phyloP scores from a whole-genome alignment of 2,329 filamentous ascomycete genomes.

The Microsporum canis region DNA sequence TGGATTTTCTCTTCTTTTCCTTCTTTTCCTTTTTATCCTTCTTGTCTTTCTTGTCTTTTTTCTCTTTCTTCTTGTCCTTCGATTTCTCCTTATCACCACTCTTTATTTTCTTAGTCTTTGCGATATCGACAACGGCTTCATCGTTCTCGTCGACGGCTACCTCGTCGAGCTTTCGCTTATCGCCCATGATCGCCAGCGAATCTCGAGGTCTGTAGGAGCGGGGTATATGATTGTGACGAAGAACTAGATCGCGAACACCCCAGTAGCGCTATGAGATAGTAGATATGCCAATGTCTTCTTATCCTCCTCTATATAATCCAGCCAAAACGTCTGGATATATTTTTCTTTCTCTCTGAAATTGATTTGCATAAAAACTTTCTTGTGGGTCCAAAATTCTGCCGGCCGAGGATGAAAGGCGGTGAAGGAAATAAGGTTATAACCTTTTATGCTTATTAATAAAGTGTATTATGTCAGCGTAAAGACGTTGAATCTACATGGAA shows the following conservation, averaged over 20 bases:
- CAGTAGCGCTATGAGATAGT: neutral
- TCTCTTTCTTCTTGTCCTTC: conserved; percentile 11
- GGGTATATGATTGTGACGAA: neutral
- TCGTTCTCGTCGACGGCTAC: conserved; percentile 10
- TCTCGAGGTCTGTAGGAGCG: neutral
- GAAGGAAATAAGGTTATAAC: neutral
- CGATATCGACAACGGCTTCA: conserved; percentile 6
- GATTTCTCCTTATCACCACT: conserved; percentile 8
- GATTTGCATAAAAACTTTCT: neutral
- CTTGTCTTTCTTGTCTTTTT: conserved; percentile 15
- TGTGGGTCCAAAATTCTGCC: conserved; percentile 2
- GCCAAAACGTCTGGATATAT: neutral
- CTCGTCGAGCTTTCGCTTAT: conserved; percentile 15
- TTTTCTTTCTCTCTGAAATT: neutral
- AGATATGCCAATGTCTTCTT: neutral
- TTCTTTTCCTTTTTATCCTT: conserved; percentile 20
- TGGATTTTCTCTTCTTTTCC: conserved; percentile 14
- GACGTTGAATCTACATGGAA: neutral
- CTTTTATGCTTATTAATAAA: neutral
- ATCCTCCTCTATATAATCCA: neutral
- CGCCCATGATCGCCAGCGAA: conserved; percentile 12
- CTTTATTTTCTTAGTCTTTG: conserved; percentile 13
- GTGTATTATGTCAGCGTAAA: neutral
- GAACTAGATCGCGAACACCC: neutral
- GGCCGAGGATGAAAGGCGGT: neutral